Base-by-base conservation (phyloP, 1,139 yeast species). In the Saccharomyces hybrid region DNA sequence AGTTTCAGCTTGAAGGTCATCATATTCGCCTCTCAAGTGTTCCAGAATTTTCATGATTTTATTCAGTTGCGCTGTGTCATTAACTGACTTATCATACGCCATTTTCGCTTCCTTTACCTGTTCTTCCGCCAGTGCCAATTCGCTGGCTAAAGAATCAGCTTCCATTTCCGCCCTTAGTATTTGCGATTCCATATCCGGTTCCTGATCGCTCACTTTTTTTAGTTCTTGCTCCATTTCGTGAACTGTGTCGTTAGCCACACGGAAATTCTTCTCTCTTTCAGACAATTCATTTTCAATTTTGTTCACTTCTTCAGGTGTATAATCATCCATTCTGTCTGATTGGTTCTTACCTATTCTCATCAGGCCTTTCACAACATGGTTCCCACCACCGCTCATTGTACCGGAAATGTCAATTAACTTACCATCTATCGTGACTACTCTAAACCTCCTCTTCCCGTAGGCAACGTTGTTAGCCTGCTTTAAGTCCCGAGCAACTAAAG, bases 381-480 rank as follows among this genome's bases (percentile, higher is more conserved):
- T 81, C 53, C 98, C 98, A 71, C 99, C 99, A 64, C 99, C 99
- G 52, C 95, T 84, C 86, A 95, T 86, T 1, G 98, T 88, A 71
- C 99, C 99, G 1, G 96, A 87, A n/a, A 86, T 83, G 66, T 91
- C 98, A 55, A 95, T 93, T 34, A 93, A 76, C 63, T 89, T 87
- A 31, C 99, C 99, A 70, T 88, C 96, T 14, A 90, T 71, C 0
- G 99, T 89, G 0, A 95, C 99, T 9, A 91, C 98, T 64, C 96
- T 80, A 78, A 83, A 88, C 58, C 96, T 75, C 59, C 78, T 81
- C n/a, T 70, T 68, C 1, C 97, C 96, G 73, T 86, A 93, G 0
- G 99, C 98, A 42, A 93, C 95, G 48, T 79, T 74, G 60, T 89
- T 85, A 0, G 99, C 99, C 64, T 87, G 91, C 47, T 78, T 79